These are phyloP conservation scores for Parastagonospora nodorum DNA, from an alignment of 2,329 filamentous ascomycete species.

Conservation along the genomic window DNA sequence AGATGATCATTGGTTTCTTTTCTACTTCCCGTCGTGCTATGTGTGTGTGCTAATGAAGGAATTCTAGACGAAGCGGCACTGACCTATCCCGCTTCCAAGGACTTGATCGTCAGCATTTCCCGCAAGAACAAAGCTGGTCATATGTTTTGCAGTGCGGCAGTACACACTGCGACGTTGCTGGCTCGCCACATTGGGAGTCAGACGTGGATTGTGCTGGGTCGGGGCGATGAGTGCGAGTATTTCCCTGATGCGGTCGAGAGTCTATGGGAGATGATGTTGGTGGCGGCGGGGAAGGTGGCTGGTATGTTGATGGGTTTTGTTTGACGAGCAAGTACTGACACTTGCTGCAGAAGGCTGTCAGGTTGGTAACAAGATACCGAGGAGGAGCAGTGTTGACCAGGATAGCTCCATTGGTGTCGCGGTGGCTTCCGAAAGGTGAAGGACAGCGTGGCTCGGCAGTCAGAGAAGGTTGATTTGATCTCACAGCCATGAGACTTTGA, in stretches of 20 bases:
- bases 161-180: slow-evolving; percentile 1
- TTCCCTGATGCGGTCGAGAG: slow-evolving; percentile 8
- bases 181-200: not conserved
- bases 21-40: not conserved
- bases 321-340: not conserved
- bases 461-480: no score
- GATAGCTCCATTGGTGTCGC: no score
- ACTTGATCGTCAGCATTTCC: not conserved
- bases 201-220: not conserved
- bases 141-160: not conserved
- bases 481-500: no score
- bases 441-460: no score
- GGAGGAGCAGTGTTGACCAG: no score
- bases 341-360: not conserved
- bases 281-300: not conserved
- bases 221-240: slow-evolving; percentile 1
- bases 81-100: not conserved
- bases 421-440: no score
- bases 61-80: not conserved
- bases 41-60: not conserved
- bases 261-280: slow-evolving; percentile 6
- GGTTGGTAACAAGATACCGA: no score
- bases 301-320: not conserved
- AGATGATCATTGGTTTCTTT: slow-evolving; percentile 3
- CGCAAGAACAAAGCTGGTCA: not conserved